Conservation (phyloP, 1,284 basidiomycete species). For the Naganishia liquefaciens region DNA sequence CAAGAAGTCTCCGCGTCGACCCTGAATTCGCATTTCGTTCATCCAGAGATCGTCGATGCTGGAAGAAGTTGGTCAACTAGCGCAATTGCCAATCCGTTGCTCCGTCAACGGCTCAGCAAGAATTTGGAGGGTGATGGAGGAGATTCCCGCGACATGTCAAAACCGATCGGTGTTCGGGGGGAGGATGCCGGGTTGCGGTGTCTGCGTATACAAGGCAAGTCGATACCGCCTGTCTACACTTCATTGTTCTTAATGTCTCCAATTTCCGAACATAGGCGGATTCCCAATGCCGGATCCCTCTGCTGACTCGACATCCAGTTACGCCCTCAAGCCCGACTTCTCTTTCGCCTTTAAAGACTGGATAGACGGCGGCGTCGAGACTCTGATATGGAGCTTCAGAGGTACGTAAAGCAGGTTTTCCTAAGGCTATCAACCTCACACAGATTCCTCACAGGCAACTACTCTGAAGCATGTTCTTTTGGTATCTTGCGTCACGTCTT, state of each 20-base stretch:
- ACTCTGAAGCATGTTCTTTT: conserved; percentile 14
- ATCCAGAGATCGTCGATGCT: conserved; percentile 45
- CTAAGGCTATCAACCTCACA: too few relatives aligned
- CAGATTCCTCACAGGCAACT: conserved; percentile 19
- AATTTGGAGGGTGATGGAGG: neutral
- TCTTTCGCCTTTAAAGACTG: conserved; percentile 30
- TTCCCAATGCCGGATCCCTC: conserved; percentile 27
- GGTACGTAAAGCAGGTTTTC: conserved; percentile 3
- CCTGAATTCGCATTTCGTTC: conserved; percentile 42
- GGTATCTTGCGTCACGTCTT: conserved; percentile 27
- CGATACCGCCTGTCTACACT: neutral
- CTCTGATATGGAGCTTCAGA: conserved; percentile 29
- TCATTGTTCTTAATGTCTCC: neutral
- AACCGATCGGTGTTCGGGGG: conserved; percentile 13
- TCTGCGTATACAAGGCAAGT: conserved; percentile 21
- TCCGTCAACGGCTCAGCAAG: neutral
- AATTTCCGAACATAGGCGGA: conserved; percentile 7
- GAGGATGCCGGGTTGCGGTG: conserved; percentile 16
- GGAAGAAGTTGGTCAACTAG: conserved; percentile 41
- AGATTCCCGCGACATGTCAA: conserved; percentile 8
- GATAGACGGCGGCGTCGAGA: conserved; percentile 29
- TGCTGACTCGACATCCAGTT: conserved; percentile 6
- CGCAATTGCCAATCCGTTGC: conserved; percentile 17
- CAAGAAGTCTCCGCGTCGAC: conserved; percentile 9
- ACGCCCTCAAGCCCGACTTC: conserved; percentile 25